A percentile compares a stretch with the other conserved stretches of the same genome.
phyloP scores from a whole-genome alignment of 2,329 filamentous ascomycete genomes.

The Leptographium lundbergii region DNA sequence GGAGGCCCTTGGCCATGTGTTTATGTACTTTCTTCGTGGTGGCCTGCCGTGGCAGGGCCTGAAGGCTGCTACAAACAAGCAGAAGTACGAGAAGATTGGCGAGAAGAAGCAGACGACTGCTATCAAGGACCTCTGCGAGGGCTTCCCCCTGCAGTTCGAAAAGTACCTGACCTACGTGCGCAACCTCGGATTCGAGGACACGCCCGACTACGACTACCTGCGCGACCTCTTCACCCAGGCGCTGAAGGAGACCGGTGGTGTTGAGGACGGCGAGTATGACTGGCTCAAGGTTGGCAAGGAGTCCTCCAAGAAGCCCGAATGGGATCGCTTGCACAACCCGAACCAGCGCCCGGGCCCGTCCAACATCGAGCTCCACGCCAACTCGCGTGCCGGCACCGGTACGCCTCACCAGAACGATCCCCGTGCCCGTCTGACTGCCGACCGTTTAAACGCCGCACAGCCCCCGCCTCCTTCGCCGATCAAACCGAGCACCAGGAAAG shows the following conservation, averaged over 20 bases:
- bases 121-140: slow-evolving; percentile 93
- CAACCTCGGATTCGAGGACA: slow-evolving; percentile 96
- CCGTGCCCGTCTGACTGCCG: slow-evolving; percentile 56
- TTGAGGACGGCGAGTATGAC: slow-evolving; percentile 97
- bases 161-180: slow-evolving; percentile 96
- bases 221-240: slow-evolving; percentile 94
- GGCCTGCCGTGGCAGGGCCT: slow-evolving; percentile 60
- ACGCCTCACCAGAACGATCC: slow-evolving; percentile 44
- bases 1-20: slow-evolving; percentile 69
- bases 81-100: slow-evolving; percentile 99
- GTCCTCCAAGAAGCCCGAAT: slow-evolving; percentile 63
- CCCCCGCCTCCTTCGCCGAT: slow-evolving; percentile 77
- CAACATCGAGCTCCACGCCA: slow-evolving; percentile 70
- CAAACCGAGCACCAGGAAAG: slow-evolving; percentile 62
- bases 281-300: slow-evolving; percentile 95
- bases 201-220: slow-evolving; percentile 95
- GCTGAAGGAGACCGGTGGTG: slow-evolving; percentile 83
- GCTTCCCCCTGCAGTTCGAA: slow-evolving; percentile 93
- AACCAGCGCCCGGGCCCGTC: slow-evolving; percentile 71
- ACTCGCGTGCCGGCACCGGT: slow-evolving; percentile 52
- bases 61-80: slow-evolving; percentile 70
- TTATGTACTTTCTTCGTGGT: slow-evolving; percentile 63
- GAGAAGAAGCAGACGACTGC: slow-evolving; percentile 98
- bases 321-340: slow-evolving; percentile 68
- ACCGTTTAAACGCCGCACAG: slow-evolving; percentile 90